A percentile compares a stretch with the other conserved stretches of the same genome.
Evolutionary conservation across 768 basidiomycete genomes (phyloP).

Genomic region (Serendipita sp.): DNA sequence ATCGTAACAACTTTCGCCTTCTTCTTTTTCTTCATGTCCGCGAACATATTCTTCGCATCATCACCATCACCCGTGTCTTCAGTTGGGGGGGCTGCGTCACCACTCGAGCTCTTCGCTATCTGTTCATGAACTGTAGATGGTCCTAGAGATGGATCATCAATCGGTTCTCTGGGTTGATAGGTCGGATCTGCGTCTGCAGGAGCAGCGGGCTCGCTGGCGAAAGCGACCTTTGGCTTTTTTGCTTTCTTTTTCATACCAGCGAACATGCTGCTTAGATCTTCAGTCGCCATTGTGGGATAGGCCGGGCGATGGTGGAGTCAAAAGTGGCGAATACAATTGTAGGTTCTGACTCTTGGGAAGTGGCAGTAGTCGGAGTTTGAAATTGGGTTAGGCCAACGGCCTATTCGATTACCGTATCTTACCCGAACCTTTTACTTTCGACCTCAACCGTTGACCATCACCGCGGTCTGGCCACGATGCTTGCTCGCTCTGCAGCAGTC

Average conservation of each 20-base stretch:
- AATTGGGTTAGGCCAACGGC: neutral
- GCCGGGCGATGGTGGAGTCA: slow-evolving; percentile 9
- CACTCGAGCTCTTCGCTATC: slow-evolving; percentile 36
- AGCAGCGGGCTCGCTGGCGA: slow-evolving; percentile 69
- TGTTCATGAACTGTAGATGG: slow-evolving; percentile 60
- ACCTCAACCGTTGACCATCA: neutral
- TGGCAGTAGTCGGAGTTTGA: slow-evolving; percentile 10
- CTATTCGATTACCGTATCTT: neutral
- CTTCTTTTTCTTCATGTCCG: slow-evolving; percentile 73
- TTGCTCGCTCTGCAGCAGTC: slow-evolving; percentile 33
- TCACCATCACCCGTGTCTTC: slow-evolving; percentile 38
- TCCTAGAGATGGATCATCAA: slow-evolving; percentile 65
- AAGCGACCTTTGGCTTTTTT: slow-evolving; percentile 77
- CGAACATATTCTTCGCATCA: slow-evolving; percentile 71
- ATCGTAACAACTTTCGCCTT: slow-evolving; percentile 85
- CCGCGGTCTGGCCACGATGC: slow-evolving; percentile 22
- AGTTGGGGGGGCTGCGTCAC: slow-evolving; percentile 16
- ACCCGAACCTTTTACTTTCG: neutral
- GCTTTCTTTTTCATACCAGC: slow-evolving; percentile 59
- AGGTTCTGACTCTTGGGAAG: neutral
- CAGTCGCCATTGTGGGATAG: slow-evolving; percentile 34
- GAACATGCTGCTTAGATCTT: slow-evolving; percentile 69
- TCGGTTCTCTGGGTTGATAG: slow-evolving; percentile 52
- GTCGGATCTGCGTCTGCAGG: slow-evolving; percentile 65
- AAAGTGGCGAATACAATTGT: slow-evolving; percentile 6